Evolutionary conservation across 495 filamentous ascomycete genomes (phyloP).

Genomic region (Aspergillus ellipticus): DNA sequence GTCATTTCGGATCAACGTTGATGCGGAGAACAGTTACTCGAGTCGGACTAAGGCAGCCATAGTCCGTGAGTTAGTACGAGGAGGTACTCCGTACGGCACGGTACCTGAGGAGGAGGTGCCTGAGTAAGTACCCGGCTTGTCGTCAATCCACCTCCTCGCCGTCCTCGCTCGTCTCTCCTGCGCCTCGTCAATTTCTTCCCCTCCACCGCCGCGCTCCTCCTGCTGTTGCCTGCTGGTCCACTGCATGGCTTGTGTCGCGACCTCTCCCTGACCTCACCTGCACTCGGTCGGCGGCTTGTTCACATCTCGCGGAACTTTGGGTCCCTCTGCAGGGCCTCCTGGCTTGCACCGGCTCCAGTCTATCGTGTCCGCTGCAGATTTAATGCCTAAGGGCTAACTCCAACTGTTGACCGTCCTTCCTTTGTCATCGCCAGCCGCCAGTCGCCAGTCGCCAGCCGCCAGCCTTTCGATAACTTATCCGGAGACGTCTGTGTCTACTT

Average conservation of each 20-base stretch:
- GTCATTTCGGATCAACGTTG: constrained; percentile 27
- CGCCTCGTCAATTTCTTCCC: constrained; percentile 1
- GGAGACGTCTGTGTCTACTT: neutral
- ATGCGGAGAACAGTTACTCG: constrained; percentile 11
- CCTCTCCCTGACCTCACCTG: constrained; percentile 10
- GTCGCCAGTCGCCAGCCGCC: neutral
- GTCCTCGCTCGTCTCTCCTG: neutral
- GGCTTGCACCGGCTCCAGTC: constrained; percentile 7
- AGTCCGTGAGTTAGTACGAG: neutral
- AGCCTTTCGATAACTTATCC: neutral
- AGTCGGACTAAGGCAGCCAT: constrained; percentile 1
- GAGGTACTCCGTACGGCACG: neutral
- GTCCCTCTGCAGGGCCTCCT: constrained; percentile 12
- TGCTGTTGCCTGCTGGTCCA: constrained; percentile 3
- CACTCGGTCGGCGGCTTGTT: constrained; percentile 17
- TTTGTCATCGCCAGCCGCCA: constrained; percentile 4
- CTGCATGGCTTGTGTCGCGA: constrained; percentile 11
- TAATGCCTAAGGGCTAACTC: constrained; percentile 8
- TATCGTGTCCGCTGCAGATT: constrained; percentile 7
- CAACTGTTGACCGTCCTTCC: constrained; percentile 12
- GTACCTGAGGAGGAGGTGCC: neutral
- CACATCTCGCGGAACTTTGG: constrained; percentile 2
- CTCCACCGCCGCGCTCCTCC: constrained; percentile 7
- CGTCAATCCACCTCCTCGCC: neutral
- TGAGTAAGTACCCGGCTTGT: too few species aligned